Evolutionary conservation across 2,329 filamentous ascomycete species (phyloP).

Genomic region (Calonectria crousiana): DNA sequence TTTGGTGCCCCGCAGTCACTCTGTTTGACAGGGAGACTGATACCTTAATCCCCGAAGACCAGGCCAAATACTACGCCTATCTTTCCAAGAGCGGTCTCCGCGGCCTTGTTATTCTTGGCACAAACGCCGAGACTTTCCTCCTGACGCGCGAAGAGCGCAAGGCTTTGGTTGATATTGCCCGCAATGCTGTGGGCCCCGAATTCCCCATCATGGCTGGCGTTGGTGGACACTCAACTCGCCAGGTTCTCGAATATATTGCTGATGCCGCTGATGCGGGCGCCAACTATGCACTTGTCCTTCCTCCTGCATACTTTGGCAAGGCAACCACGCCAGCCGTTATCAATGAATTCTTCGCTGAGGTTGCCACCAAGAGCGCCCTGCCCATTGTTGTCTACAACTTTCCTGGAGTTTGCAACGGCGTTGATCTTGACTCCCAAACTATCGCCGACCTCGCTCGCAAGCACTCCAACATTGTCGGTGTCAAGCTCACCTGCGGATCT

Average conservation of each 20-base stretch:
- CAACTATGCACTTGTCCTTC: constrained; percentile 71
- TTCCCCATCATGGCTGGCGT: constrained; percentile 86
- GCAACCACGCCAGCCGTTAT: constrained; percentile 69
- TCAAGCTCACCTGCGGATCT: constrained; percentile 79
- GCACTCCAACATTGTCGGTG: constrained; percentile 72
- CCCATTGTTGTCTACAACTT: constrained; percentile 79
- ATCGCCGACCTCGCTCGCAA: constrained; percentile 53
- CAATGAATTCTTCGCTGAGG: constrained; percentile 69
- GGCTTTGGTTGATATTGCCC: constrained; percentile 68
- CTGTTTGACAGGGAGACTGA: constrained; percentile 65
- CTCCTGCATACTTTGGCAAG: constrained; percentile 75
- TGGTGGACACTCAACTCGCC: constrained; percentile 72
- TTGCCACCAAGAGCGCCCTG: constrained; percentile 63
- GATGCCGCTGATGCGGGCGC: constrained; percentile 72
- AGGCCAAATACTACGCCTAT: constrained; percentile 64
- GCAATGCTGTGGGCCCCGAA: constrained; percentile 83
- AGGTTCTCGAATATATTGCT: constrained; percentile 70
- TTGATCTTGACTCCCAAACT: constrained; percentile 75
- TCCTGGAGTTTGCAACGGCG: constrained; percentile 75
- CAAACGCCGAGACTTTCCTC: constrained; percentile 68
- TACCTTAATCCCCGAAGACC: constrained; percentile 59
- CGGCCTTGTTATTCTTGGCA: constrained; percentile 66
- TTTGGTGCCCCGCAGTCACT: constrained; percentile 68
- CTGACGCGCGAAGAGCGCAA: constrained; percentile 69
- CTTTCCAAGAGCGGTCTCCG: constrained; percentile 62